Base-by-base conservation (phyloP, 441 rosid genomes). In the Jatropha multifida region DNA sequence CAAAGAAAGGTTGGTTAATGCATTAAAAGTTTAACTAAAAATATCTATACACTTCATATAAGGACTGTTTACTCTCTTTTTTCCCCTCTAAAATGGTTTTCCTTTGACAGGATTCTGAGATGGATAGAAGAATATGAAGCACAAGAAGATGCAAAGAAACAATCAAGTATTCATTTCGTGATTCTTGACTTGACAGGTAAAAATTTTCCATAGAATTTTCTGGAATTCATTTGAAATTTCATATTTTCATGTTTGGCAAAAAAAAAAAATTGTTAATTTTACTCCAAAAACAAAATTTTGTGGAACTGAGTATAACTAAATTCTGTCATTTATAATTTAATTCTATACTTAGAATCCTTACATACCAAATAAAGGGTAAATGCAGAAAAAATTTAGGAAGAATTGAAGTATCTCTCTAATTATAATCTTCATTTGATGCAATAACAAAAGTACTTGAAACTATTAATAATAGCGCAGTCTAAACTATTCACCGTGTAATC, bases 51-150 rank as follows among this genome's bases (percentile, higher is more conserved):
- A 12, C 41, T 48, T 1, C 56, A 72, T 72, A 37, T 7, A 2
- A 37, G 15, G 3, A 10, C 37, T 18, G 2, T 20, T 3, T 20
- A 9, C 0, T 73, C 11, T 3, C 5, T 54, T 15, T 51, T 14
- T 13, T 65, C 58, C 75, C 14, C 60, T 41, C 27, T 40, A 18
- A 61, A 23, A 40, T 46, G 64, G 38, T 3, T 1, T 61, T 76
- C 68, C n/a, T 40, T 60, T 38, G 61, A 23, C 73, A 94, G 99
- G 88, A 86, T 84, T 48, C 73, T 80, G 80, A 92, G 99, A 79
- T 93, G 97, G 97, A 81, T 93, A n/a, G 94, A 93, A 77, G 98
- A 94, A 42, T 86, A 83, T 17, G 93, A 91, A 79, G 76, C 76
- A 44, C 88, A 89, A 68, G 86, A 85, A 74, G 87, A 81, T 72